Evolutionary conservation across 345 rosid genomes (phyloP).

Genomic region (Gossypium raimondii): DNA sequence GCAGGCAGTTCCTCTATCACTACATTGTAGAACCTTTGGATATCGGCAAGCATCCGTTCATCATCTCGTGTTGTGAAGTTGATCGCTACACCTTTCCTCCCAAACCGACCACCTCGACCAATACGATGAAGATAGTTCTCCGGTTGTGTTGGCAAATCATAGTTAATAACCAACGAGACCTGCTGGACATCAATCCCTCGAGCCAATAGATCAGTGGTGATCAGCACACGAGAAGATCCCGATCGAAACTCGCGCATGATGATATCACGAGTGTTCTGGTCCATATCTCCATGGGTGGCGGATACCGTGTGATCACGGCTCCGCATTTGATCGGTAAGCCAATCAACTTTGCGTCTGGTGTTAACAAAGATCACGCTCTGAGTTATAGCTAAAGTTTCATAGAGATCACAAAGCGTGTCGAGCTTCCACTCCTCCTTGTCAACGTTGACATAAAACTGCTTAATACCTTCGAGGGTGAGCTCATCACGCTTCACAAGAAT

Average conservation of each 20-base stretch:
- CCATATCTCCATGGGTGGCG: constrained; percentile 48
- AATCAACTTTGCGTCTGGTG: constrained; percentile 56
- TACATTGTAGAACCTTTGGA: constrained; percentile 51
- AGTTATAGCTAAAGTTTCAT: constrained; percentile 38
- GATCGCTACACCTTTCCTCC: constrained; percentile 47
- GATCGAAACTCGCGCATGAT: constrained; percentile 51
- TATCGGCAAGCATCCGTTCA: constrained; percentile 40
- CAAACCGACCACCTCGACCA: constrained; percentile 51
- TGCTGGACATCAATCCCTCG: constrained; percentile 59
- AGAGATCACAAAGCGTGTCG: constrained; percentile 27
- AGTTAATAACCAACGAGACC: constrained; percentile 49
- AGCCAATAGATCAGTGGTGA: constrained; percentile 52
- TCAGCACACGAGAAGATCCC: constrained; percentile 54
- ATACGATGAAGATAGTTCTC: constrained; percentile 56
- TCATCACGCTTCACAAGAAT: constrained; percentile 53
- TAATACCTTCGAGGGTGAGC: constrained; percentile 52
- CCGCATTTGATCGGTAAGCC: constrained; percentile 50
- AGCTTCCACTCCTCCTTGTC: constrained; percentile 35
- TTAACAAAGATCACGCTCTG: constrained; percentile 53
- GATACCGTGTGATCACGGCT: constrained; percentile 47
- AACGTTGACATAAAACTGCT: constrained; percentile 45
- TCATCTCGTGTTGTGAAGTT: constrained; percentile 48
- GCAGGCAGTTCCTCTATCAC: constrained; percentile 47
- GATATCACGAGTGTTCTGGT: constrained; percentile 49
- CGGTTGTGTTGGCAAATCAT: constrained; percentile 50